Evolutionary conservation across 225 moss, liverwort and hornwort species (phyloP).

Genomic region (Pleurozium schreberi): DNA sequence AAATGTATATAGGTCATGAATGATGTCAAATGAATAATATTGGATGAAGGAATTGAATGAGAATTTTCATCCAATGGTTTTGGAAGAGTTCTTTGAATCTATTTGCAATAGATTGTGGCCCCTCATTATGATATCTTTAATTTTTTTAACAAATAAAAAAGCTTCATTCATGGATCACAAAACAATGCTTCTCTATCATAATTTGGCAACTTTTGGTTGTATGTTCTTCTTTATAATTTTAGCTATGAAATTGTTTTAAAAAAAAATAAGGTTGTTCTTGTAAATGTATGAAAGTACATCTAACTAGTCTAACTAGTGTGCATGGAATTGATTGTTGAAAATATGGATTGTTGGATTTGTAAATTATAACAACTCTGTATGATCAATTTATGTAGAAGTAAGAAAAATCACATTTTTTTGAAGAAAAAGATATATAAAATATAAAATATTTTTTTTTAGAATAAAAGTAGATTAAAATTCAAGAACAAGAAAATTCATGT

Average conservation of each 20-base stretch:
- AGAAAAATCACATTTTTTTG: not conserved
- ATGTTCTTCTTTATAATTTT: accelerated
- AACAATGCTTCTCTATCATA: accelerated
- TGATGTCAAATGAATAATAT: not conserved
- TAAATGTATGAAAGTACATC: not conserved
- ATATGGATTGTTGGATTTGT: not conserved
- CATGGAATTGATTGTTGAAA: not conserved
- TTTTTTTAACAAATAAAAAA: not conserved
- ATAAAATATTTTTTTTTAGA: not conserved
- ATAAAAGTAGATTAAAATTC: not conserved
- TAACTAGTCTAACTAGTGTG: not conserved
- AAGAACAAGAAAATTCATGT: not conserved
- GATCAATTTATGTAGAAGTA: not conserved
- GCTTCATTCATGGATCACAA: not conserved
- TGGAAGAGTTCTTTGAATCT: not conserved
- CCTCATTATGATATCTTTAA: not conserved
- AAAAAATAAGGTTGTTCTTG: not conserved
- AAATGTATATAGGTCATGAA: not conserved
- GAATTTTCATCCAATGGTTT: not conserved
- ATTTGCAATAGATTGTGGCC: not conserved
- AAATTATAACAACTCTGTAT: not conserved
- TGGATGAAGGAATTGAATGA: not conserved
- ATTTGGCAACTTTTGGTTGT: not conserved
- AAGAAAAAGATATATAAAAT: not conserved
- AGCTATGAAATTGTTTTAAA: not conserved